Base-by-base conservation (phyloP, 2,329 filamentous ascomycete genomes). In the Ophiocordyceps polyrhachis-furcata region DNA sequence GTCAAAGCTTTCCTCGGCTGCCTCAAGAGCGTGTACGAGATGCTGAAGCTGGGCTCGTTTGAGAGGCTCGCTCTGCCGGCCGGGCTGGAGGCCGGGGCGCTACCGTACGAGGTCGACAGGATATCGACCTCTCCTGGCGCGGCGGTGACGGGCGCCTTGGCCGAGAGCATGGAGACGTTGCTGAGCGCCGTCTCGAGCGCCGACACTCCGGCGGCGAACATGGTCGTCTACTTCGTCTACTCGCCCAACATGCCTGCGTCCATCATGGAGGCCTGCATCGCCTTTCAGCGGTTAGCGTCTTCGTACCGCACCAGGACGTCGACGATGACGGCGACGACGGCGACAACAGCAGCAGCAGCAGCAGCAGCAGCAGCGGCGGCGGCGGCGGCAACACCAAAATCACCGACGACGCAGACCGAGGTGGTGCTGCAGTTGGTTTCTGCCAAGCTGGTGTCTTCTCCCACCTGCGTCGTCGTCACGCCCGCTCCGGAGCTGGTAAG, bases 371-470 rank as follows among this genome's bases (percentile, higher is more conserved):
- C 25, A 11, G 4, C 32, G 32, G 17, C n/a, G n/a, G 11, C n/a
- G 4, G n/a, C n/a, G n/a, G n/a, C 25, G 25, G 25, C 25, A 28
- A 28, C 25, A 5, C 6, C 25, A 28, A 28, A 28, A 28, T 11
- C 25, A 11, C 21, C 32, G 32, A 14, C n/a, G n/a, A 19, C n/a
- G 4, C 54, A 63, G 20, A 79, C 76, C 45, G 82, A 89, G 46
- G 56, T 91, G n/a, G 79, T 86, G 4, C 64, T 93, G 17, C 85
- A 93, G 55, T 69, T 93, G 2, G 64, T 93, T 1, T 80, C 85
- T 0, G 68, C 79, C 15, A 73, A 76, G 46, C 66, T 78, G n/a
- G 60, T 91, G 9, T 76, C 79, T 8, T 80, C 77, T 1, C 66
- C 75, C 4, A 71, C 72, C 1, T 69, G 70, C 2, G 61, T 87